Evolutionary conservation across 352 stramenopile genomes (phyloP).

Genomic region (Globisporangium uncinulatum): DNA sequence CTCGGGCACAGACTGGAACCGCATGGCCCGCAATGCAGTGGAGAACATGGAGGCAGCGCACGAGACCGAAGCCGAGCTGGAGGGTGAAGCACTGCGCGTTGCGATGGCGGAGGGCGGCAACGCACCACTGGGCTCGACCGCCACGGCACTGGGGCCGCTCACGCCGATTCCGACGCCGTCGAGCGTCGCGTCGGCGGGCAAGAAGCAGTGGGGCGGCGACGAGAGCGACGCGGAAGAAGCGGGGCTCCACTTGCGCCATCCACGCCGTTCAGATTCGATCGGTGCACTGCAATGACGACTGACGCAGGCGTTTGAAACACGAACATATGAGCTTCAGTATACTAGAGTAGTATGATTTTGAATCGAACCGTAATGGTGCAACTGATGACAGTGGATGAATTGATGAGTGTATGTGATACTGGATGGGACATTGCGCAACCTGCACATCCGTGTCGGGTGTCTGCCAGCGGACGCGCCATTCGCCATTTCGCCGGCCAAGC

Average conservation of each 20-base stretch:
- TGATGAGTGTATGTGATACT: too few relatives aligned
- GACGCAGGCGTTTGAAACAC: background rate
- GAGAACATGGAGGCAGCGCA: slow-evolving; percentile 20
- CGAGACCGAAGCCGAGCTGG: slow-evolving; percentile 28
- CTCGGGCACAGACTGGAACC: slow-evolving; percentile 34
- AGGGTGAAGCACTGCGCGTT: slow-evolving; percentile 34
- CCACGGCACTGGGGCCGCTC: background rate
- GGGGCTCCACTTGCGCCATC: background rate
- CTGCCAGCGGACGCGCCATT: background rate
- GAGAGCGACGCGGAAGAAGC: slow-evolving; percentile 3
- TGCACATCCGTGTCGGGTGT: too few relatives aligned
- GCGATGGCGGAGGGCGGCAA: slow-evolving; percentile 29
- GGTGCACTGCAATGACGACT: background rate
- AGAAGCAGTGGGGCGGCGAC: slow-evolving; percentile 1
- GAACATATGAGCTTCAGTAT: too few relatives aligned
- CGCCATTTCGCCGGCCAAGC: background rate
- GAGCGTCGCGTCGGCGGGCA: slow-evolving; percentile 3
- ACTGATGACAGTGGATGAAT: too few relatives aligned
- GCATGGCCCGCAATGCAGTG: slow-evolving; percentile 32
- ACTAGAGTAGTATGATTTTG: too few relatives aligned
- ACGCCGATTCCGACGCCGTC: slow-evolving; percentile 9
- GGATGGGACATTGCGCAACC: too few relatives aligned
- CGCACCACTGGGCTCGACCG: slow-evolving; percentile 3
- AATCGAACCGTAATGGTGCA: too few relatives aligned
- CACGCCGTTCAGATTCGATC: background rate